These are phyloP conservation scores for Trichaptum fuscoviolaceum DNA, from an alignment of 768 basidiomycete species.

Conservation along the genomic window DNA sequence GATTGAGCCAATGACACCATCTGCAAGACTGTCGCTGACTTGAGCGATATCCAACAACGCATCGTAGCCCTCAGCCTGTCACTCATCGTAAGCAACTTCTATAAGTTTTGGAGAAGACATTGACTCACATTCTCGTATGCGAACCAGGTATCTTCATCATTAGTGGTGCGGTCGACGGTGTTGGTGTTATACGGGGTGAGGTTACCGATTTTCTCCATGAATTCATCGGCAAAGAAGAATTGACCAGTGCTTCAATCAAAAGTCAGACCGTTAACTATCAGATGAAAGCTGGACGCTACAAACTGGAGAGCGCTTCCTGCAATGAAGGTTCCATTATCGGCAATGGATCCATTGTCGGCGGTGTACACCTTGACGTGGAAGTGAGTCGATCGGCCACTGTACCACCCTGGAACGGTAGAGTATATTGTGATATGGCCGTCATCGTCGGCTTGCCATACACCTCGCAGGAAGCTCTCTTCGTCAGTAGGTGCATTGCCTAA, in stretches of 20 bases:
- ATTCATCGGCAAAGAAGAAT: constrained; percentile 33
- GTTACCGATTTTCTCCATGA: not conserved
- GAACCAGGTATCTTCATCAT: not conserved
- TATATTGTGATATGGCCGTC: constrained; percentile 31
- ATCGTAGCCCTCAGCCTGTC: not conserved
- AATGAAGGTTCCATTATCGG: not conserved
- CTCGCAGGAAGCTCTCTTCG: constrained; percentile 31
- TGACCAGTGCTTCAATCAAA: constrained; percentile 20
- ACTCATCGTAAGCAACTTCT: not conserved
- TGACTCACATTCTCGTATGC: not conserved
- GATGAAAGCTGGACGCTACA: constrained; percentile 23
- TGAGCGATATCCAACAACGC: not conserved
- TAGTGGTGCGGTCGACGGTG: not conserved
- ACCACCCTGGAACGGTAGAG: constrained; percentile 31
- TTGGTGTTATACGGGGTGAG: not conserved
- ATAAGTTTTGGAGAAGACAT: not conserved
- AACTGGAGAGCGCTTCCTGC: constrained; percentile 16
- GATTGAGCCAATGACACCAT: constrained; percentile 1
- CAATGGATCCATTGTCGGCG: constrained; percentile 17
- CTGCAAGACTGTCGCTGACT: not conserved
- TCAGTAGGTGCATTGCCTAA: constrained; percentile 12
- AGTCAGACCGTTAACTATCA: constrained; percentile 21
- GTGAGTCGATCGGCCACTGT: constrained; percentile 31
- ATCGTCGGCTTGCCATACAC: constrained; percentile 26
- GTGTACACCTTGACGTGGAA: constrained; percentile 29